phyloP scores from a whole-genome alignment of 2,329 filamentous ascomycete species.

The Grosmannia huntii region DNA sequence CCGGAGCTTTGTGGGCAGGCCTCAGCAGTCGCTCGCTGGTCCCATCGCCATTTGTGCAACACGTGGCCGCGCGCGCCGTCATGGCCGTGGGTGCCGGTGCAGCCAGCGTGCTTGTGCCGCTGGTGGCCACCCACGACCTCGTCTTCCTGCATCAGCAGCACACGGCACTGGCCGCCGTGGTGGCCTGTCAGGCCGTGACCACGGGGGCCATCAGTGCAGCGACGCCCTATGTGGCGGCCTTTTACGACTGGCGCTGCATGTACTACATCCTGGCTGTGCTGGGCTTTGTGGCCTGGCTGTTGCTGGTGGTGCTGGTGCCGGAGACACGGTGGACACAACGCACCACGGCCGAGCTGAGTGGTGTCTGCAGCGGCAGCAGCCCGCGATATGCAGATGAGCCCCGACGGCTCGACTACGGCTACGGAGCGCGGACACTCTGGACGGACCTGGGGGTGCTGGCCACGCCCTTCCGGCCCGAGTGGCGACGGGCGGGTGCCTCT shows the following conservation, averaged over 20 bases:
- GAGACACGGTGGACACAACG: conserved; percentile 21
- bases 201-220: conserved; percentile 18
- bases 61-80: conserved; percentile 21
- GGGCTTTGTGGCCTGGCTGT: conserved; percentile 21
- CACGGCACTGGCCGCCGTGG: conserved; percentile 19
- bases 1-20: conserved; percentile 23
- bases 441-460: conserved; percentile 18
- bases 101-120: conserved; percentile 23
- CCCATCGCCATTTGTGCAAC: conserved; percentile 14
- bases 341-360: conserved; percentile 16
- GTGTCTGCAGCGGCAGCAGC: neutral
- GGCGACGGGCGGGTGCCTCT: conserved; percentile 13
- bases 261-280: conserved; percentile 21
- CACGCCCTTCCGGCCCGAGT: conserved; percentile 14
- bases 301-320: conserved; percentile 20
- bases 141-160: conserved; percentile 26
- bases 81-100: conserved; percentile 24
- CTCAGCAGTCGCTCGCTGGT: conserved; percentile 12
- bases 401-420: conserved; percentile 16
- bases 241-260: conserved; percentile 21
- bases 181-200: conserved; percentile 18
- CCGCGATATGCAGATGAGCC: neutral
- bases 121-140: conserved; percentile 24
- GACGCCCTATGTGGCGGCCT: conserved; percentile 18
- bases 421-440: conserved; percentile 16